Base-by-base conservation (phyloP, 345 rosid genomes). In the Eucalyptus tenuipes region DNA sequence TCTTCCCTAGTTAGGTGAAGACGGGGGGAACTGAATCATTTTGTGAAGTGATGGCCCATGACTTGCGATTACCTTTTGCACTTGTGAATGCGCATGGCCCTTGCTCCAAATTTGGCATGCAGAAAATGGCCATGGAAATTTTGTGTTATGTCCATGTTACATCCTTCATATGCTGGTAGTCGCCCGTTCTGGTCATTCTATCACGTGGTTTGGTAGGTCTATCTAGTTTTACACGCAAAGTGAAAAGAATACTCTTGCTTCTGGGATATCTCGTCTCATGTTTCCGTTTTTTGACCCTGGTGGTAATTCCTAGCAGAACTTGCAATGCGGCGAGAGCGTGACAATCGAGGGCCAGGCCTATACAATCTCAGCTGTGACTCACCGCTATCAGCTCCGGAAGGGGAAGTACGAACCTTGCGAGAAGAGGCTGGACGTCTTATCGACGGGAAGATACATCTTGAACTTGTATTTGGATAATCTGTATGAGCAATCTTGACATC, bases 341-440 rank as follows among this genome's bases (percentile, higher is more conserved):
- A 96, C 96, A 25, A 96, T 96, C 2, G 97, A 96, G 94, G 99
- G 98, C 49, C 98, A 93, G 85, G 91, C 95, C 12, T 96, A 97
- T 50, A 97, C 96, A 16, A 93, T 97, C 86, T 94, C 97, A 2
- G 94, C 98, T 3, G 98, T 96, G 86, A 96, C 98, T 87, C 95
- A 97, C 55, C 95, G 99, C 7, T 97, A 96, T 92, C 98, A 96
- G 91, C 98, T 96, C 71, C 95, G 98, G 42, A 97, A 96, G 92
- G 99, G 98, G 40, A 97, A 94, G 90, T 95, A 97, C 12, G 97
- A 96, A 89, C 97, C 96, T 5, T 92, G 96, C n/a, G 98, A 97
- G 94, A 96, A 95, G 91, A 94, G 96, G 86, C 97, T 97, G 2
- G 98, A 97, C 81, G 99, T 97, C 85, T 92, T 96, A 88, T 96